Conservation (phyloP, 2,329 filamentous ascomycete species). For the Trichoderma pleuroti region DNA sequence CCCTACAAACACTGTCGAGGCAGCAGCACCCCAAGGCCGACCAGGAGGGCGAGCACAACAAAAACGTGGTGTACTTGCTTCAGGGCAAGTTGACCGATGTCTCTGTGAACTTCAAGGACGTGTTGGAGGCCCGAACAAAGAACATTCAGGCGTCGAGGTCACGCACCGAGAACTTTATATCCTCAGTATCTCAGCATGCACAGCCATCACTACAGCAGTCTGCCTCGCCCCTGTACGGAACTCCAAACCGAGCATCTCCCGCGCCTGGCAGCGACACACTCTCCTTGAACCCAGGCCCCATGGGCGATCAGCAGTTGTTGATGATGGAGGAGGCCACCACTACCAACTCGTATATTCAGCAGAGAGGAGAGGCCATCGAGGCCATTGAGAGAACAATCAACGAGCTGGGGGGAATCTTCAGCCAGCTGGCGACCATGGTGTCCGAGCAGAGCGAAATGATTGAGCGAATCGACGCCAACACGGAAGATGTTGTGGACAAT, state of each 20-base stretch:
- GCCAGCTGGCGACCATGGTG: conserved; percentile 93
- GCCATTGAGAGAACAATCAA: conserved; percentile 93
- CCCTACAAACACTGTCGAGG: conserved; percentile 72
- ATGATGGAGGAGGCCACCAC: conserved; percentile 89
- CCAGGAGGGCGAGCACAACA: conserved; percentile 95
- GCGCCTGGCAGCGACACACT: conserved; percentile 71
- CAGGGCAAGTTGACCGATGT: conserved; percentile 92
- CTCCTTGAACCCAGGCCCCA: conserved; percentile 65
- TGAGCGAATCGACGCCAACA: conserved; percentile 93
- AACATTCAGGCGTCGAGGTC: conserved; percentile 94
- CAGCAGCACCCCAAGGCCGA: conserved; percentile 69
- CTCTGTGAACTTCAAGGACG: conserved; percentile 93
- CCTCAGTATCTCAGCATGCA: conserved; percentile 75
- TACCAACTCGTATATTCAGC: conserved; percentile 84
- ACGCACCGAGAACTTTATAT: conserved; percentile 94
- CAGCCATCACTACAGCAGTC: conserved; percentile 67
- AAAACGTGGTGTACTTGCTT: conserved; percentile 89
- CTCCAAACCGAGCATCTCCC: conserved; percentile 64
- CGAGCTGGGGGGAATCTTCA: conserved; percentile 86
- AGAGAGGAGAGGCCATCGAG: conserved; percentile 92
- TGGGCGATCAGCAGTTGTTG: conserved; percentile 80
- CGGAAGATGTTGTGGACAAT: conserved; percentile 96
- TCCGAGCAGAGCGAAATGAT: conserved; percentile 98
- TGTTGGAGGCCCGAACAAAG: conserved; percentile 91
- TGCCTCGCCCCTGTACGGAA: conserved; percentile 82